These are phyloP conservation scores for Crucibulum laeve DNA, from an alignment of 768 basidiomycete genomes.

Conservation along the genomic window DNA sequence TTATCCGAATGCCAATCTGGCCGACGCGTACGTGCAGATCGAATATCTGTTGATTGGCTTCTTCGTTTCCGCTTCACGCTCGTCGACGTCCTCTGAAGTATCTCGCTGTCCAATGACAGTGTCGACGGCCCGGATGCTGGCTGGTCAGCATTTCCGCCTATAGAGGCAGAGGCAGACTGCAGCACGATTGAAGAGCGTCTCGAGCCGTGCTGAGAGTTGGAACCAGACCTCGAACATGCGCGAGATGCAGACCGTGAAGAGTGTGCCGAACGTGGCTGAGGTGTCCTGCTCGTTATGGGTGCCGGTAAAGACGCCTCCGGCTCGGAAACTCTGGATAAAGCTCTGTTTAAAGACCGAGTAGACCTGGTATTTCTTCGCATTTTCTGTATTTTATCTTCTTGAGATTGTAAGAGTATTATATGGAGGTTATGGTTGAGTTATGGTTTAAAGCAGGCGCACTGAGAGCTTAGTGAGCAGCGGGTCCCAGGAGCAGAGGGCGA, in stretches of 20 bases:
- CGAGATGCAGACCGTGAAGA: not conserved
- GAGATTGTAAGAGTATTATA: no score
- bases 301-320: not conserved
- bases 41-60: not conserved
- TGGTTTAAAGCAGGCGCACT: no score
- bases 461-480: no score
- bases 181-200: no score
- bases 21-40: not conserved
- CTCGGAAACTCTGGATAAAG: not conserved
- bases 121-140: not conserved
- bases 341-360: no score
- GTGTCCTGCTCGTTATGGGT: not conserved
- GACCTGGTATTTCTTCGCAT: no score
- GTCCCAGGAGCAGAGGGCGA: no score
- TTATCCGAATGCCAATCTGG: not conserved
- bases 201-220: not conserved
- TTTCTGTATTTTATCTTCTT: no score
- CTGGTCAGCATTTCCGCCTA: not conserved
- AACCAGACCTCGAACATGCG: not conserved
- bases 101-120: no score
- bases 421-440: no score
- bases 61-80: not conserved
- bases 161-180: no score
- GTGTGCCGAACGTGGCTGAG: not conserved
- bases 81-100: no score